phyloP scores from a whole-genome alignment of 2,329 filamentous ascomycete genomes.

The Metarhizium anisopliae region DNA sequence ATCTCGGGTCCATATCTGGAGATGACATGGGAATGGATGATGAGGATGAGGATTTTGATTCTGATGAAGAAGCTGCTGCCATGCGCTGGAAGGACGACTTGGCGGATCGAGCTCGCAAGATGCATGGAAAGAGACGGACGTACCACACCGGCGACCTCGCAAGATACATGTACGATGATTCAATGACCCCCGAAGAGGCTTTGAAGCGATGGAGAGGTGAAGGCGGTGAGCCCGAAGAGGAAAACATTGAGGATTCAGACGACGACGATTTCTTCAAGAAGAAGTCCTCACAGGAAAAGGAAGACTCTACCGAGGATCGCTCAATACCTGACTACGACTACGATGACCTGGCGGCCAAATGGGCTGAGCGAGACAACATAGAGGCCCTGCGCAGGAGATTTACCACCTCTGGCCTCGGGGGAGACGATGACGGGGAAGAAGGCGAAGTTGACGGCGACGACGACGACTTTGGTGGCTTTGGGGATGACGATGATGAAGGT shows the following conservation, averaged over 20 bases:
- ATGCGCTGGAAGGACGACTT: conserved; percentile 86
- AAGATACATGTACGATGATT: conserved; percentile 79
- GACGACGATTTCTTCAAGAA: conserved; percentile 56
- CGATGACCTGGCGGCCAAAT: conserved; percentile 71
- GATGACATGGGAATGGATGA: conserved; percentile 31
- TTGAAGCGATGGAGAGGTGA: conserved; percentile 73
- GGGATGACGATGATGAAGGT: conserved; percentile 58
- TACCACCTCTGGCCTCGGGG: conserved; percentile 53
- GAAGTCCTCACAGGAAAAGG: conserved; percentile 47
- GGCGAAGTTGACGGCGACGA: conserved; percentile 35
- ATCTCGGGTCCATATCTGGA: conserved; percentile 77
- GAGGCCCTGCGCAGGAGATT: conserved; percentile 69
- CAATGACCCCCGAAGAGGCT: conserved; percentile 65
- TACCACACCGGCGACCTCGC: conserved; percentile 78
- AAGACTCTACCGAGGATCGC: conserved; percentile 71
- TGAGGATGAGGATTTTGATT: conserved; percentile 40
- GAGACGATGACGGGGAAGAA: conserved; percentile 16
- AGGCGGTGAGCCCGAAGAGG: conserved; percentile 43
- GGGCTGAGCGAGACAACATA: conserved; percentile 71
- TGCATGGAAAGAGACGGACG: conserved; percentile 61
- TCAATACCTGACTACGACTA: conserved; percentile 74
- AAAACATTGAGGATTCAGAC: conserved; percentile 42
- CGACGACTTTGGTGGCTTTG: conserved; percentile 48
- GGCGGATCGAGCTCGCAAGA: conserved; percentile 59
- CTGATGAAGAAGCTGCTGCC: conserved; percentile 62